A percentile compares a stretch with the other conserved stretches of the same genome.
phyloP scores from a whole-genome alignment of 768 basidiomycete species.

The Tulasnella sp. region DNA sequence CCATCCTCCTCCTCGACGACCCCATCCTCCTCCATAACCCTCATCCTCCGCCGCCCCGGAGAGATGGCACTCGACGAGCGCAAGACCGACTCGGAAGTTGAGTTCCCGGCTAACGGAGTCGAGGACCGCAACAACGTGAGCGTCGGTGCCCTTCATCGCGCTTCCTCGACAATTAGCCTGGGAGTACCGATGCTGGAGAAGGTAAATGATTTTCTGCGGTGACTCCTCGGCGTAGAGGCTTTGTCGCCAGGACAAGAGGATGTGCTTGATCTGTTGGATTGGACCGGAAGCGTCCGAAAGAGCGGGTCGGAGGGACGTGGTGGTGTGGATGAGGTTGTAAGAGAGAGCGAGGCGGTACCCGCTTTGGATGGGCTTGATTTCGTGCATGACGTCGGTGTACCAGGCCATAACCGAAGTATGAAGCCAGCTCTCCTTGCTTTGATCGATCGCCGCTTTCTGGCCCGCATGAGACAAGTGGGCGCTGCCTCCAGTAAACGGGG shows the following conservation, averaged over 20 bases:
- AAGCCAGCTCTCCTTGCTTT: constrained; percentile 35
- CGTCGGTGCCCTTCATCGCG: constrained; percentile 43
- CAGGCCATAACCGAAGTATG: constrained; percentile 45
- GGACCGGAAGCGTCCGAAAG: constrained; percentile 35
- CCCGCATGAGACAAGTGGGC: constrained; percentile 44
- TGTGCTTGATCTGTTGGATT: constrained; percentile 33
- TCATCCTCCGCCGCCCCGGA: constrained; percentile 5
- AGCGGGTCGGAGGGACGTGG: constrained; percentile 32
- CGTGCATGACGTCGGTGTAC: constrained; percentile 53
- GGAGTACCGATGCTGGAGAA: constrained; percentile 40
- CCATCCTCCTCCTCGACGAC: constrained; percentile 24
- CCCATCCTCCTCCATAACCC: constrained; percentile 29
- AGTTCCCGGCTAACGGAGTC: constrained; percentile 37
- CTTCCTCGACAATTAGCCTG: constrained; percentile 33
- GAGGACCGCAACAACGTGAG: constrained; percentile 36
- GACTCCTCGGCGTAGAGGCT: constrained; percentile 19
- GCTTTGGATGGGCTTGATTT: constrained; percentile 47
- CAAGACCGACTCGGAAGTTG: constrained; percentile 41
- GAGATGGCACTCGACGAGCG: constrained; percentile 35
- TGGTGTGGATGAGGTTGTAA: constrained; percentile 48
- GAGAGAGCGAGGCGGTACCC: constrained; percentile 52
- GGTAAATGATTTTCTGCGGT: constrained; percentile 35
- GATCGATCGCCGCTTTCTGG: constrained; percentile 39
- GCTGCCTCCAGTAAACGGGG: constrained; percentile 46
- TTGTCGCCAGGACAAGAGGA: constrained; percentile 41